These are phyloP conservation scores for Puya raimondii DNA, from an alignment of 176 grass and related monocot species.

Conservation along the genomic window DNA sequence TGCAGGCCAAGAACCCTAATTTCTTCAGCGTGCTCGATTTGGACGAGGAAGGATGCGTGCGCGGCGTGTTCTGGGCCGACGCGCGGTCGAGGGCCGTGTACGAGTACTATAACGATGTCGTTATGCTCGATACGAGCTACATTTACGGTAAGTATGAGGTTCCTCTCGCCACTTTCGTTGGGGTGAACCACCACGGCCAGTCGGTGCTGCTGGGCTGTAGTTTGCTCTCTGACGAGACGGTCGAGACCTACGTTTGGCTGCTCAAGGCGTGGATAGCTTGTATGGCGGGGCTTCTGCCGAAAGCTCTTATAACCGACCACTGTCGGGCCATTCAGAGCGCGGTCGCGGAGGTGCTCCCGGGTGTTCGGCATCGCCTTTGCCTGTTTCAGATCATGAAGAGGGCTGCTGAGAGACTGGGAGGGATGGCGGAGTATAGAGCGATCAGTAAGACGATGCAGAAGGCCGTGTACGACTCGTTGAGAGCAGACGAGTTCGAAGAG, in stretches of 20 bases:
- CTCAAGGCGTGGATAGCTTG: conserved; percentile 93
- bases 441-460: conserved; percentile 85
- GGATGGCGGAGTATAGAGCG: conserved; percentile 61
- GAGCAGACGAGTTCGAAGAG: conserved; percentile 64
- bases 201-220: conserved; percentile 65
- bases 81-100: conserved; percentile 69
- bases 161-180: conserved; percentile 82
- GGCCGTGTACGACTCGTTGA: conserved; percentile 76
- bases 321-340: conserved; percentile 71
- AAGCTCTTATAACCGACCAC: conserved; percentile 69
- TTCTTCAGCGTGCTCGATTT: conserved; percentile 87
- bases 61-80: conserved; percentile 89
- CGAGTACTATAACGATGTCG: conserved; percentile 74
- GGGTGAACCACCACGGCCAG: conserved; percentile 91
- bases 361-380: conserved; percentile 69
- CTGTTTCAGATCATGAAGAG: conserved; percentile 88
- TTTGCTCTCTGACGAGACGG: conserved; percentile 71
- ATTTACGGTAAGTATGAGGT: conserved; percentile 63
- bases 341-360: conserved; percentile 67
- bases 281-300: conserved; percentile 81
- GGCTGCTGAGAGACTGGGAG: conserved; percentile 55
- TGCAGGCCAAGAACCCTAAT: conserved; percentile 90
- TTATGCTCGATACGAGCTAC: conserved; percentile 75
- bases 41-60: conserved; percentile 60
- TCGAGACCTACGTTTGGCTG: conserved; percentile 80